Percentiles rank a stretch among this genome's conserved stretches.
These are phyloP conservation scores for Serendipita sp. DNA, from an alignment of 768 basidiomycete species.

Conservation along the genomic window DNA sequence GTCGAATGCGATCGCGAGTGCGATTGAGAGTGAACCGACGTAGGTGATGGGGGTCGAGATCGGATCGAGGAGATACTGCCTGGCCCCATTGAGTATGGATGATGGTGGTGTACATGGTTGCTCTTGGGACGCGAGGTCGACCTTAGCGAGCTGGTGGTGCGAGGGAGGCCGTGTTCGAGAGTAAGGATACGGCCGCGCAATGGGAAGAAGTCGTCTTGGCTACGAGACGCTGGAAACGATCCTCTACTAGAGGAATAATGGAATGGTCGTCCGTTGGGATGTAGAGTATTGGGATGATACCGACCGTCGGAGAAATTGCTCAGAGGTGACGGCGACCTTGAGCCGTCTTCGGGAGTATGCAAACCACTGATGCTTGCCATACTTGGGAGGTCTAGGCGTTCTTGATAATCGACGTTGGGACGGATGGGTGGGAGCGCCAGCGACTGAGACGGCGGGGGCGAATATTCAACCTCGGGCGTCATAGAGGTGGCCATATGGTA, in stretches of 20 bases:
- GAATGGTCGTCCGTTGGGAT: background rate
- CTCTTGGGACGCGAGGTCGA: background rate
- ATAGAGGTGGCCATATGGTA: background rate
- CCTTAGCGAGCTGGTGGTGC: background rate
- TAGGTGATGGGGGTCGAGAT: background rate
- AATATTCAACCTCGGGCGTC: constrained; percentile 1
- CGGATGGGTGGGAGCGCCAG: constrained; percentile 1
- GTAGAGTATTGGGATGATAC: background rate
- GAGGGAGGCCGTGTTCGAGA: constrained; percentile 2
- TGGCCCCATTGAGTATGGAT: background rate
- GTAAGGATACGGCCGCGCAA: background rate
- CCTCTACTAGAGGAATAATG: background rate
- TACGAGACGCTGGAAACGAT: background rate
- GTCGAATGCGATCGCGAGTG: background rate
- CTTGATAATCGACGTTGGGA: background rate
- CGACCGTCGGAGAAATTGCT: constrained; percentile 6
- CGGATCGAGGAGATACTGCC: background rate
- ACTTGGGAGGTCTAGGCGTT: background rate
- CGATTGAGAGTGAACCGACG: background rate
- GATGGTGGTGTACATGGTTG: background rate
- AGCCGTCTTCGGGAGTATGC: constrained; percentile 4
- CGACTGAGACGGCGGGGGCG: background rate
- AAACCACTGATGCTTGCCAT: background rate
- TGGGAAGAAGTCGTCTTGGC: constrained; percentile 2
- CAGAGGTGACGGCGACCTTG: background rate